Evolutionary conservation across 768 basidiomycete genomes (phyloP).

Genomic region (Tylopilus balloui): DNA sequence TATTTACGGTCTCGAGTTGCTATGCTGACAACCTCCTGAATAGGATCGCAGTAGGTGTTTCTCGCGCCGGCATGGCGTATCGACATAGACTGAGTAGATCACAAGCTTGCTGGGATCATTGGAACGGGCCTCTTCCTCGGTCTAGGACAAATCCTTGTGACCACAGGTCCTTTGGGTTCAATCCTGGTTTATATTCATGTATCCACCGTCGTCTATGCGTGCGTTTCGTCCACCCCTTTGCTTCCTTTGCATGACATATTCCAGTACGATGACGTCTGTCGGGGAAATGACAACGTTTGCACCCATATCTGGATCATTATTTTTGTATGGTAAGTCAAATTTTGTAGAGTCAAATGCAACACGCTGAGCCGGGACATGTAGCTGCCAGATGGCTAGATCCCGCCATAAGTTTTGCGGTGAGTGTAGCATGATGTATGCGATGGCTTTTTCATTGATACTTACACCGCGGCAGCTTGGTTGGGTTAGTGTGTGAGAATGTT

Average conservation of each 20-base stretch:
- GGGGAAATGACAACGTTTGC: constrained; percentile 30
- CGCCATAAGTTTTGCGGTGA: constrained; percentile 29
- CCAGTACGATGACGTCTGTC: constrained; percentile 27
- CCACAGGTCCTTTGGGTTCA: constrained; percentile 27
- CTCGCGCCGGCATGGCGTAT: background rate
- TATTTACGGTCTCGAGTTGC: background rate
- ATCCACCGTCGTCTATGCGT: constrained; percentile 29
- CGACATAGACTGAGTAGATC: background rate
- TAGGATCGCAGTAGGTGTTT: constrained; percentile 20
- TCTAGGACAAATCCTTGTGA: constrained; percentile 26
- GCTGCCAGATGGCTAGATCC: constrained; percentile 33
- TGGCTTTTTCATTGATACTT: background rate
- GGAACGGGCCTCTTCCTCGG: constrained; percentile 32
- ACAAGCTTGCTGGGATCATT: constrained; percentile 28
- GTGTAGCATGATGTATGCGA: background rate
- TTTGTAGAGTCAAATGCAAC: background rate
- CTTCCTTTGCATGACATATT: background rate
- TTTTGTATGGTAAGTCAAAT: constrained; percentile 23
- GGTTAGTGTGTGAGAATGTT: constrained; percentile 9
- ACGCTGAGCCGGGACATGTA: constrained; percentile 2
- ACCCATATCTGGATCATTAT: constrained; percentile 28
- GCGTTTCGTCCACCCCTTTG: background rate
- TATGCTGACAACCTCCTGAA: background rate
- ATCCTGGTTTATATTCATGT: constrained; percentile 28
- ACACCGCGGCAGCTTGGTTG: constrained; percentile 19